Evolutionary conservation across 2,329 filamentous ascomycete genomes (phyloP).

Genomic region (Periconia digitata): DNA sequence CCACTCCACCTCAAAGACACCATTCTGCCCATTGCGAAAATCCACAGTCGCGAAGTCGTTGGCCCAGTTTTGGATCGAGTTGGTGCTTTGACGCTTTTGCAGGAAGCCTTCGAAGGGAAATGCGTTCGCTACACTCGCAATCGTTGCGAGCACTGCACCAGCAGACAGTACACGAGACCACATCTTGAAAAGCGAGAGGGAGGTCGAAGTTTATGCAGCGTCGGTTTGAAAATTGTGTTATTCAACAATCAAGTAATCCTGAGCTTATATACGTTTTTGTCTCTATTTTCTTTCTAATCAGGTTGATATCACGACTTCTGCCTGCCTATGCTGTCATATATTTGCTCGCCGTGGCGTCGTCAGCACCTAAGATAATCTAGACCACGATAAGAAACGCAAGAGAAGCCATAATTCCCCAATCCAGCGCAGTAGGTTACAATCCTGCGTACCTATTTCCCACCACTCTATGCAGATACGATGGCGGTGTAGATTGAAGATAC

Average conservation of each 20-base stretch:
- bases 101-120: not conserved
- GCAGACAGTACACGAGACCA: not conserved
- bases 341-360: not conserved
- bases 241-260: not conserved
- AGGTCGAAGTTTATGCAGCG: not conserved
- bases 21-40: conserved; percentile 1
- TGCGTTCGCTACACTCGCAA: not conserved
- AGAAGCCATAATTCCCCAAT: not conserved
- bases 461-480: not conserved
- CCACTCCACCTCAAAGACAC: conserved; percentile 5
- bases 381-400: not conserved
- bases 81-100: not conserved
- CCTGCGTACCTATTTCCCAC: not conserved
- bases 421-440: not conserved
- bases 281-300: not conserved
- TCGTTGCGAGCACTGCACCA: not conserved
- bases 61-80: conserved; percentile 8
- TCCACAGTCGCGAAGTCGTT: conserved; percentile 9
- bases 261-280: not conserved
- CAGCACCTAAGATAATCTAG: not conserved
- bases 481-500: not conserved
- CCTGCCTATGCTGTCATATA: not conserved
- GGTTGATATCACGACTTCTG: not conserved
- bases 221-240: not conserved
- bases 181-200: not conserved